These are phyloP conservation scores for Stephania cephalantha DNA, from an alignment of 164 flowering plant genomes.

Conservation along the genomic window DNA sequence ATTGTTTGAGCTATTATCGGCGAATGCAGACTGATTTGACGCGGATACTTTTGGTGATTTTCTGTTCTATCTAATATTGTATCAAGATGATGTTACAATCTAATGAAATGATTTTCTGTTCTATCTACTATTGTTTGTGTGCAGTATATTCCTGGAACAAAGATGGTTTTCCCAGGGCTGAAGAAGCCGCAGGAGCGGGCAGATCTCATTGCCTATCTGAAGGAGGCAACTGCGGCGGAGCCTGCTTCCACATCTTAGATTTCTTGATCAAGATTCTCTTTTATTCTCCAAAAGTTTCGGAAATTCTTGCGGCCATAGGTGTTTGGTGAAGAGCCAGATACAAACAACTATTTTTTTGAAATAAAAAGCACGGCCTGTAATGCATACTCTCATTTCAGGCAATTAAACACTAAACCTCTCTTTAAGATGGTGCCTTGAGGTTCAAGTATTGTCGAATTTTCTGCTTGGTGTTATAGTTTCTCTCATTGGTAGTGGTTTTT, in stretches of 20 bases:
- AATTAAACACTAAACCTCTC: not conserved
- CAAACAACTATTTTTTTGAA: not conserved
- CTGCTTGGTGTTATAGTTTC: not conserved
- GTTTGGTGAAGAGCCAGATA: constrained; percentile 4
- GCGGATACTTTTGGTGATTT: too few species aligned
- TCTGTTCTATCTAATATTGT: too few species aligned
- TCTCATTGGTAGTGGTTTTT: not conserved
- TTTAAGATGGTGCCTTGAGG: not conserved
- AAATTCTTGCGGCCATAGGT: constrained; percentile 3
- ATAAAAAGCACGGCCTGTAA: not conserved
- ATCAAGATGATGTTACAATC: not conserved
- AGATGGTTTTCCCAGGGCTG: constrained; percentile 60
- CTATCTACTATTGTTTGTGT: not conserved
- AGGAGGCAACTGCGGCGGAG: constrained; percentile 24
- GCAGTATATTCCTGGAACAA: constrained; percentile 59
- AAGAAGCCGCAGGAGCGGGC: constrained; percentile 59
- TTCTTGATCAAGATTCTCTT: not conserved
- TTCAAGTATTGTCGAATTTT: not conserved
- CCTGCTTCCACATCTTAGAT: too few species aligned
- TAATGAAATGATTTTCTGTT: not conserved
- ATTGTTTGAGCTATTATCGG: too few species aligned
- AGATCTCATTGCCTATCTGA: constrained; percentile 48
- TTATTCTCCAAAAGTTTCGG: not conserved
- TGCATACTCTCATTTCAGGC: not conserved
- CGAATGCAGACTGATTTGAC: too few species aligned